Conservation (phyloP, 2,329 filamentous ascomycete species). For the Talaromyces sp. region DNA sequence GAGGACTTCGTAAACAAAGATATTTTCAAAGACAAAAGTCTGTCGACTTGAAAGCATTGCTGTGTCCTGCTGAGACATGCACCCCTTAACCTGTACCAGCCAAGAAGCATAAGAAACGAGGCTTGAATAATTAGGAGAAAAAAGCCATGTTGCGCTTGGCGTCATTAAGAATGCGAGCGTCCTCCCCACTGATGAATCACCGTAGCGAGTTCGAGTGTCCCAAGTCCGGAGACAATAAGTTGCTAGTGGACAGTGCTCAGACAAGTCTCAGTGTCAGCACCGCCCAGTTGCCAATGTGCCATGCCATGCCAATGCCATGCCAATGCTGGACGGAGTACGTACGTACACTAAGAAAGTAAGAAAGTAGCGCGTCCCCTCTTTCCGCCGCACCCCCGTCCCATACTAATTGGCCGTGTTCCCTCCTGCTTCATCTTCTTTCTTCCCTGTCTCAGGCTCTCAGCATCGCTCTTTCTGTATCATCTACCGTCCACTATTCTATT, state of each 20-base stretch:
- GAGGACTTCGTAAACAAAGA: too few relatives aligned
- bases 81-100: neutral
- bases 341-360: neutral
- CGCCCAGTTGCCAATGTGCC: constrained; percentile 2
- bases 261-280: neutral
- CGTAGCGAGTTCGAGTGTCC: neutral
- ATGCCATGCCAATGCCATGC: too few relatives aligned
- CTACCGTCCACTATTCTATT: neutral
- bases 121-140: neutral
- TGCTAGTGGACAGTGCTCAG: neutral
- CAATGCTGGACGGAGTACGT: neutral
- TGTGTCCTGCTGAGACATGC: neutral
- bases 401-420: neutral
- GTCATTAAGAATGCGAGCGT: constrained; percentile 4
- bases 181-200: neutral
- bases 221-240: neutral
- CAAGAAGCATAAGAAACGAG: constrained; percentile 7
- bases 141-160: neutral
- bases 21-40: neutral
- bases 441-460: neutral
- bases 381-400: neutral
- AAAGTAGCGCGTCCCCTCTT: neutral
- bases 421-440: constrained; percentile 6
- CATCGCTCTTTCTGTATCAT: neutral
- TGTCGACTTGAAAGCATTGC: too few relatives aligned